Percentiles rank a stretch among this genome's conserved stretches.
These are phyloP conservation scores for Solanum sitiens DNA, from an alignment of 257 asterid species.

Conservation along the genomic window DNA sequence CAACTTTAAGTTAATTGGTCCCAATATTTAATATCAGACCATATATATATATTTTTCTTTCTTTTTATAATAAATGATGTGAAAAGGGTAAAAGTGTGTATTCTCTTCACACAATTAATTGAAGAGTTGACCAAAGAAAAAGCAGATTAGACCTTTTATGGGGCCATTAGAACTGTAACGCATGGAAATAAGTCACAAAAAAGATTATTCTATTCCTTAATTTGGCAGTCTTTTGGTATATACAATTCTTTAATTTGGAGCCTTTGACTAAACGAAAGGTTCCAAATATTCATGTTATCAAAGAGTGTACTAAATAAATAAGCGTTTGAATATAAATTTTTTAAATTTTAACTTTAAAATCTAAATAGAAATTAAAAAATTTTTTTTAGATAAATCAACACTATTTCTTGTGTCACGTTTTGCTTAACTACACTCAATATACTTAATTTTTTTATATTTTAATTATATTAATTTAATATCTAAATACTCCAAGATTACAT, in stretches of 20 bases:
- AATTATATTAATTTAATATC: too few relatives aligned
- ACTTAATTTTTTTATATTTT: too few relatives aligned
- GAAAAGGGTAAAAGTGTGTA: neutral
- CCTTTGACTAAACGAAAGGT: conserved; percentile 1
- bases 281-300: neutral
- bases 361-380: neutral
- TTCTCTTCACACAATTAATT: conserved; percentile 8
- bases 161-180: neutral
- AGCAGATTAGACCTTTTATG: neutral
- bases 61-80: neutral
- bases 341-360: neutral
- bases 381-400: neutral
- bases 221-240: neutral
- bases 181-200: neutral
- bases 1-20: neutral
- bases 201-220: neutral
- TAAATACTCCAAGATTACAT: too few relatives aligned
- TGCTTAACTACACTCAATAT: too few relatives aligned
- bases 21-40: neutral
- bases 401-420: too few relatives aligned
- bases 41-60: neutral
- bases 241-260: conserved; percentile 1
- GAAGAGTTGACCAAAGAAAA: conserved; percentile 33
- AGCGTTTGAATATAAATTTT: too few relatives aligned
- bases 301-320: neutral